These are phyloP conservation scores for Leccinum subspadiceum DNA, from an alignment of 1,284 basidiomycete species.

Conservation along the genomic window DNA sequence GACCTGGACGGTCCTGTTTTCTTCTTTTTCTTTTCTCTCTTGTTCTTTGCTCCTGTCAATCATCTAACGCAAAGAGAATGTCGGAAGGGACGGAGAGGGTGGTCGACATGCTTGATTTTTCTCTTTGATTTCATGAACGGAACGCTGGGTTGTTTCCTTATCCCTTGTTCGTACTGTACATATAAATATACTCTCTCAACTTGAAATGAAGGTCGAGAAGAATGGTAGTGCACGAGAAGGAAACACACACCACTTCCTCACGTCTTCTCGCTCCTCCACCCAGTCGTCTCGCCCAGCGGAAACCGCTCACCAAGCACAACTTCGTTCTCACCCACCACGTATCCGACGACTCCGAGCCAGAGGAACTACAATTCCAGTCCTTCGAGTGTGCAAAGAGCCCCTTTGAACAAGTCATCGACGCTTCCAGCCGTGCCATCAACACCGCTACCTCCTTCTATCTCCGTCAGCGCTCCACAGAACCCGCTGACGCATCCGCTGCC, in stretches of 20 bases:
- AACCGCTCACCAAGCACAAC: too few relatives aligned
- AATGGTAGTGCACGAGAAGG: too few relatives aligned
- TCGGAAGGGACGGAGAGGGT: not conserved
- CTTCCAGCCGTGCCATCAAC: constrained; percentile 49
- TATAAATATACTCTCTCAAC: not conserved
- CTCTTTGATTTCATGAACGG: not conserved
- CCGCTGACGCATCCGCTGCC: constrained; percentile 33
- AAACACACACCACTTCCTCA: too few relatives aligned
- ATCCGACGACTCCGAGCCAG: constrained; percentile 67
- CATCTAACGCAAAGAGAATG: not conserved
- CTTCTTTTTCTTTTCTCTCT: not conserved
- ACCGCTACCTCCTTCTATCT: constrained; percentile 54
- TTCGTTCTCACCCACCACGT: constrained; percentile 39
- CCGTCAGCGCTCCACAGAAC: constrained; percentile 55
- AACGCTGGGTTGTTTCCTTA: not conserved
- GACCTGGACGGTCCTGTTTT: not conserved
- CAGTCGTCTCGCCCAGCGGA: too few relatives aligned
- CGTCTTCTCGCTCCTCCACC: too few relatives aligned
- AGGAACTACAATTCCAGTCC: constrained; percentile 38
- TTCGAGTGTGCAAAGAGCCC: constrained; percentile 59
- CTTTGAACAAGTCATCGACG: constrained; percentile 54
- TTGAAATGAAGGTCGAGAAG: not conserved
- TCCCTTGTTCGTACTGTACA: not conserved
- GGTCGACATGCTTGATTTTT: not conserved
- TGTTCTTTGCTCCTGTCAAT: not conserved